These are phyloP conservation scores for Jaapia argillacea DNA, from an alignment of 768 basidiomycete genomes.

Conservation along the genomic window DNA sequence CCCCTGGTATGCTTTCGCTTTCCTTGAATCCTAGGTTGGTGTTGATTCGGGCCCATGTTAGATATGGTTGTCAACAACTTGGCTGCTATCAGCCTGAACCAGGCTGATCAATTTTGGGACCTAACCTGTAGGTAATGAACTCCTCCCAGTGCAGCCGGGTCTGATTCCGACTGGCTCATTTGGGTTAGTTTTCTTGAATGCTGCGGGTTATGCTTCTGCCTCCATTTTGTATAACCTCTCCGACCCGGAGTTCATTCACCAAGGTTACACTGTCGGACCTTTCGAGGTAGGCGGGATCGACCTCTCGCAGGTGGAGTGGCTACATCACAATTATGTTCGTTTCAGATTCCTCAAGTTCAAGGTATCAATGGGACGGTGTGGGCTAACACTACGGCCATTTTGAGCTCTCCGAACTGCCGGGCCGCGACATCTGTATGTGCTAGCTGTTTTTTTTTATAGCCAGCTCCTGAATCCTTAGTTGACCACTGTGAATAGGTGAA, in stretches of 20 bases:
- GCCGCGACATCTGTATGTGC: slow-evolving; percentile 23
- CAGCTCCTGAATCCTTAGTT: no score
- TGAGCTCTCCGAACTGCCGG: slow-evolving; percentile 33
- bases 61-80: slow-evolving; percentile 28
- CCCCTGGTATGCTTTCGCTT: slow-evolving; percentile 27
- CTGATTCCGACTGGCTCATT: not conserved
- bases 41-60: slow-evolving; percentile 8
- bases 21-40: not conserved
- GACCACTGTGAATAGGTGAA: no score
- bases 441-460: no score
- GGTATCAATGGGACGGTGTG: slow-evolving; percentile 36
- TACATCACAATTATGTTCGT: no score
- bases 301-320: no score
- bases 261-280: slow-evolving; percentile 33
- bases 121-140: slow-evolving; percentile 30
- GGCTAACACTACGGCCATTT: slow-evolving; percentile 38
- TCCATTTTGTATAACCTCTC: slow-evolving; percentile 34
- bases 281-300: slow-evolving; percentile 28
- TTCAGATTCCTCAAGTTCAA: slow-evolving; percentile 26
- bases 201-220: slow-evolving; percentile 45
- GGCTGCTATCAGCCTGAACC: slow-evolving; percentile 32
- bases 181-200: slow-evolving; percentile 40
- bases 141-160: not conserved
- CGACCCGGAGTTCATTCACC: slow-evolving; percentile 35
- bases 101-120: slow-evolving; percentile 33